Percentiles rank a stretch among this genome's conserved stretches.
Conservation (phyloP, 2,329 filamentous ascomycete genomes). For the Alternaria brassicae region DNA sequence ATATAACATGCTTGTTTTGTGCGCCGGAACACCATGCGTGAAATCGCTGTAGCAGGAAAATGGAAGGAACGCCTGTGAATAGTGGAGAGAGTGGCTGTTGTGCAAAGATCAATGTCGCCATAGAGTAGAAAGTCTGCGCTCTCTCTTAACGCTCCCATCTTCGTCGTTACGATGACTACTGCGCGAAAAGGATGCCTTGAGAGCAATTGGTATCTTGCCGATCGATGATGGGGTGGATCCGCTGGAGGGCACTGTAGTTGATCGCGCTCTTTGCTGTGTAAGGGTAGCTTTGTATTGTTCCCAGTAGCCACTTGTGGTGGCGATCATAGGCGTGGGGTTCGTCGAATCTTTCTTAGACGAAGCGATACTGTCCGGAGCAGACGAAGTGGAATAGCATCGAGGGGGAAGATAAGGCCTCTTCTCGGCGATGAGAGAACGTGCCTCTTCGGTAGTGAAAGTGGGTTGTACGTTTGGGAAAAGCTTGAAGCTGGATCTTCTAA, state of each 20-base stretch:
- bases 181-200: constrained; percentile 17
- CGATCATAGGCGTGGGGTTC: background rate
- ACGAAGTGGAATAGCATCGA: constrained; percentile 1
- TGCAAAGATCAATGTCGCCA: constrained; percentile 15
- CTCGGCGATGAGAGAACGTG: constrained; percentile 3
- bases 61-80: background rate
- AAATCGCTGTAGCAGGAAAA: background rate
- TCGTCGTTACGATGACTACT: constrained; percentile 11
- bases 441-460: background rate
- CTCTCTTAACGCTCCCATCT: constrained; percentile 18
- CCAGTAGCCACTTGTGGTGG: constrained; percentile 17
- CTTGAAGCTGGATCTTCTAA: background rate
- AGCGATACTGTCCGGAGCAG: background rate
- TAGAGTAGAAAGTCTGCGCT: constrained; percentile 18
- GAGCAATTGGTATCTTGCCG: constrained; percentile 6
- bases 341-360: constrained; percentile 1
- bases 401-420: constrained; percentile 2
- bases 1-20: constrained; percentile 23
- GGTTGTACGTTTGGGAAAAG: background rate
- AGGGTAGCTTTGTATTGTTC: constrained; percentile 21
- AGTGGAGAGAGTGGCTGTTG: background rate
- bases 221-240: constrained; percentile 8
- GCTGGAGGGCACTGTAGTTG: background rate
- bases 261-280: constrained; percentile 15
- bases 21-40: background rate